Base-by-base conservation (phyloP, 2,329 filamentous ascomycete genomes). In the Plectosphaerella cucumerina region DNA sequence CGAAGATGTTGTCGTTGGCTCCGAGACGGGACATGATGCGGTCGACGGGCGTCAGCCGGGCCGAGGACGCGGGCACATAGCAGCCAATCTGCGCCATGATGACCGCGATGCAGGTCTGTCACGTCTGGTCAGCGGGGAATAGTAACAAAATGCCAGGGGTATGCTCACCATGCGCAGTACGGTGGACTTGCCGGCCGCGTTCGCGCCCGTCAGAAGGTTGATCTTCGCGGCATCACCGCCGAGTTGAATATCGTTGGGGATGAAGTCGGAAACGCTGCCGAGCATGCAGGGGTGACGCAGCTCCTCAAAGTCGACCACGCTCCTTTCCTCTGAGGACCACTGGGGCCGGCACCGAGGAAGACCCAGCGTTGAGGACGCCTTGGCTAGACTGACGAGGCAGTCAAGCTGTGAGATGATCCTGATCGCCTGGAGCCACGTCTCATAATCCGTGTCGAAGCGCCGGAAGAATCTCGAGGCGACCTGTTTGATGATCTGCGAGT, bases 1-100 rank as follows among this genome's bases (percentile, higher is more conserved):
- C 94, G 65, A 99, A 97, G 61, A 99, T 99, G 69, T 97, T 97
- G 81, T 99, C 94, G 63, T 97, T 96, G 45, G 94, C 94, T 10
- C 94, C 94, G 0, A 99, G 83, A 44, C 94, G 90, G 10, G 93
- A 97, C 94, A 99, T 99, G 75, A 99, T 97, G 50, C 94, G 89
- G 66, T 99, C 94, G 3, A 96, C 85, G 0, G 94, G 93, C 0
- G 93, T 97, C 43, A 99, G 78, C 3, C 80, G 84, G 1, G 94
- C 94, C 3, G 85, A 90, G 17, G 80, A 76, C 53, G 90, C 92
- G 1, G 94, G 94, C 1, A 99, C 84, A 59, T 96, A 88, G 67
- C 93, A 97, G 50, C 94, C 94, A 26, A 99, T 87, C 65, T 99
- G 94, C 1, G 94, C 94, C 83, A 99, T 92, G 60, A 99, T 97